Percentiles rank a stretch among this genome's conserved stretches.
These are phyloP conservation scores for Myriosclerotinia scirpicola DNA, from an alignment of 2,329 filamentous ascomycete species.

Conservation along the genomic window DNA sequence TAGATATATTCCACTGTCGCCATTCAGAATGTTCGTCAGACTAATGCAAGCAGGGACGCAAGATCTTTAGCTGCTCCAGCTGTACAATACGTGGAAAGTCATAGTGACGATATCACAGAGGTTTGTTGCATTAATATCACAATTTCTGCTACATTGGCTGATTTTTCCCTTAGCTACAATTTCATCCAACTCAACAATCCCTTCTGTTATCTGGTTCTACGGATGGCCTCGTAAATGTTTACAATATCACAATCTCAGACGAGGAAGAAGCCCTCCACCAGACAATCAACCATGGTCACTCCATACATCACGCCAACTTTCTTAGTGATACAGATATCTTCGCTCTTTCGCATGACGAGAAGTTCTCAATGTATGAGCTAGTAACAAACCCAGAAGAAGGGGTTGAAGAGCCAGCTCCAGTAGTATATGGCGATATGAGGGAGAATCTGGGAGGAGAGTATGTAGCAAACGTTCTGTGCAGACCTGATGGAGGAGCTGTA, in stretches of 20 bases:
- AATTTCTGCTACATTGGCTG: conserved; percentile 29
- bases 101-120: conserved; percentile 68
- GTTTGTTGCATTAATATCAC: conserved; percentile 38
- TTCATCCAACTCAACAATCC: conserved; percentile 59
- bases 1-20: conserved; percentile 40
- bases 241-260: conserved; percentile 67
- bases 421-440: conserved; percentile 69
- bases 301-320: conserved; percentile 74
- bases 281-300: conserved; percentile 75
- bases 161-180: conserved; percentile 50
- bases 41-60: conserved; percentile 52
- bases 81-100: conserved; percentile 61
- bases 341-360: conserved; percentile 76
- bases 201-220: conserved; percentile 75
- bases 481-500: conserved; percentile 59
- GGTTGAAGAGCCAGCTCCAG: conserved; percentile 47
- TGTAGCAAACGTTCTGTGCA: conserved; percentile 64
- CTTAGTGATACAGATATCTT: conserved; percentile 64
- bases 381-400: conserved; percentile 63
- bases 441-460: conserved; percentile 69
- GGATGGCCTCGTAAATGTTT: conserved; percentile 76
- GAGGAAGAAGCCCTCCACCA: conserved; percentile 78
- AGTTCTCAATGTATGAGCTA: conserved; percentile 69
- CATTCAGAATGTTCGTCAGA: neutral
- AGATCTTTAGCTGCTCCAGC: conserved; percentile 50